Evolutionary conservation across 202 grass and related monocot species (phyloP).

Genomic region (Schoenoplectus tabernaemontani): DNA sequence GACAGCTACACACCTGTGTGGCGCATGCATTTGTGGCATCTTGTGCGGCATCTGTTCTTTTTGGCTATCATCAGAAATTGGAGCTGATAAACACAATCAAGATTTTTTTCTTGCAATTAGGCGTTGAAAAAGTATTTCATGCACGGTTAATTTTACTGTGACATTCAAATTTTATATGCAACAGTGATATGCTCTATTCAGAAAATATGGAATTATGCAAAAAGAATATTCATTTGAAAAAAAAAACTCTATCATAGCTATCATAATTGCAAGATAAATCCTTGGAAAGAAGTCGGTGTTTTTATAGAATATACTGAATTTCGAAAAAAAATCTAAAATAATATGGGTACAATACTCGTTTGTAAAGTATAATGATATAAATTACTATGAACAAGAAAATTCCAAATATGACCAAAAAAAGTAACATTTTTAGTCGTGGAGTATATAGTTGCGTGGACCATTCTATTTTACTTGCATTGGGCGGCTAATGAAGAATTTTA

Average conservation of each 20-base stretch:
- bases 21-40: no score
- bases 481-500: neutral
- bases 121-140: no score
- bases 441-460: neutral
- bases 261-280: no score
- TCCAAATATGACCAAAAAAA: neutral
- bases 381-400: slow-evolving; percentile 2
- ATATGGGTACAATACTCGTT: neutral
- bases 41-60: neutral
- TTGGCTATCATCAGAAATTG: neutral
- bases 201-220: no score
- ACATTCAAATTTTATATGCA: no score
- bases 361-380: neutral
- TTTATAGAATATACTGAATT: neutral
- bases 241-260: no score
- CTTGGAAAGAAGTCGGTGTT: neutral
- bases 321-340: neutral
- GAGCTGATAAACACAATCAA: neutral
- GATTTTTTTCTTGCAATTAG: neutral
- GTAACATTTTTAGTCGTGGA: neutral
- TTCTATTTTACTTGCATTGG: neutral
- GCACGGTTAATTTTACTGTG: no score
- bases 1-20: neutral
- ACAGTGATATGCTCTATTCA: no score
- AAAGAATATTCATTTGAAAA: no score